phyloP scores from a whole-genome alignment of 2,329 filamentous ascomycete genomes.

The Alternaria ventricosa region DNA sequence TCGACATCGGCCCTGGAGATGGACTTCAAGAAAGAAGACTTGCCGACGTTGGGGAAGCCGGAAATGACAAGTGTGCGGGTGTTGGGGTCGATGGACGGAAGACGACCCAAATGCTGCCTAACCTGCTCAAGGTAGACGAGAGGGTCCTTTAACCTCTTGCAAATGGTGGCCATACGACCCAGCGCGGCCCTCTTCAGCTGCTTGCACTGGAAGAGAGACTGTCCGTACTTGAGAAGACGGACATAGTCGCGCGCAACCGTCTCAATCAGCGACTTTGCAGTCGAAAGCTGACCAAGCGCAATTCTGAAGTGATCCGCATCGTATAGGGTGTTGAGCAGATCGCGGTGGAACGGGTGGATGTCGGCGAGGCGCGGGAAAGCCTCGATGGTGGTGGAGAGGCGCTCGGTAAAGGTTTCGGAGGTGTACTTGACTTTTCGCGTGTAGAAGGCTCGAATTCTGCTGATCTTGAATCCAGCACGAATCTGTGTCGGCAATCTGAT shows the following conservation, averaged over 20 bases:
- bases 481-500: conserved; percentile 89
- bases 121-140: conserved; percentile 96
- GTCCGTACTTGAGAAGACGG: conserved; percentile 90
- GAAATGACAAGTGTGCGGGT: conserved; percentile 95
- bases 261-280: conserved; percentile 95
- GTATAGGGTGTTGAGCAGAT: conserved; percentile 95
- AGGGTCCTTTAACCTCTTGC: conserved; percentile 92
- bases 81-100: conserved; percentile 98
- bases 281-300: conserved; percentile 92
- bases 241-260: conserved; percentile 96
- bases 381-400: conserved; percentile 87
- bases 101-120: conserved; percentile 93
- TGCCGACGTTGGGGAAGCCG: conserved; percentile 91
- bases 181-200: conserved; percentile 95
- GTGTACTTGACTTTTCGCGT: conserved; percentile 95
- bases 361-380: conserved; percentile 88
- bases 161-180: conserved; percentile 97
- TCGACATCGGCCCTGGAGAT: conserved; percentile 95
- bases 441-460: conserved; percentile 93
- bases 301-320: conserved; percentile 73
- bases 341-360: conserved; percentile 90
- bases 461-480: conserved; percentile 93
- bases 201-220: conserved; percentile 95
- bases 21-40: conserved; percentile 92
- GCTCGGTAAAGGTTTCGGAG: conserved; percentile 94